Evolutionary conservation across 345 rosid species (phyloP).

Genomic region (Ceriops tagal): DNA sequence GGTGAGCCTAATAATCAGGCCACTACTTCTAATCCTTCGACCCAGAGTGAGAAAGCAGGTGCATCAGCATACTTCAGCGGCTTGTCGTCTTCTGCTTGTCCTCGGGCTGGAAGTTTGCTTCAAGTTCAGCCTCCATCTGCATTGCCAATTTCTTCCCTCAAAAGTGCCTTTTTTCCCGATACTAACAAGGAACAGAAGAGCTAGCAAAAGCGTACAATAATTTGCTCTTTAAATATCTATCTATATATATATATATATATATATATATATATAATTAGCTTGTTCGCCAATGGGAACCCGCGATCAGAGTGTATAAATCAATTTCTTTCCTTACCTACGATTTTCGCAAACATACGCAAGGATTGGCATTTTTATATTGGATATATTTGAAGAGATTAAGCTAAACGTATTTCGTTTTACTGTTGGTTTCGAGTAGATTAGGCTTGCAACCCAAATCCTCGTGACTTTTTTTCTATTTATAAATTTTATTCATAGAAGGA

Average conservation of each 20-base stretch:
- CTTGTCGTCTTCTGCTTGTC: conserved; percentile 38
- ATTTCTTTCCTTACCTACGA: no score
- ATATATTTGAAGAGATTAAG: no score
- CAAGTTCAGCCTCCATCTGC: conserved; percentile 17
- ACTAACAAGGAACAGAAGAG: conserved; percentile 38
- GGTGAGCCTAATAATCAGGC: conserved; percentile 15
- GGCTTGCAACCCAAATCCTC: no score
- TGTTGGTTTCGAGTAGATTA: no score
- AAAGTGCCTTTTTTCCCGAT: conserved; percentile 33
- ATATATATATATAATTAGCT: neutral
- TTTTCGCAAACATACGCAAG: no score
- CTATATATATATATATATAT: no score
- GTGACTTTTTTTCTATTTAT: no score
- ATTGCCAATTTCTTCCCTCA: conserved; percentile 46
- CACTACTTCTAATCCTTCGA: conserved; percentile 23
- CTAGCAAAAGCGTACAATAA: neutral
- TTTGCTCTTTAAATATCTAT: neutral
- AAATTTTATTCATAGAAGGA: no score
- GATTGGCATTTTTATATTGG: no score
- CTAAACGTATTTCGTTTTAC: no score
- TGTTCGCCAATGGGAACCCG: neutral
- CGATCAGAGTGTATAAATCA: neutral
- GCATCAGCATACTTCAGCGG: conserved; percentile 45
- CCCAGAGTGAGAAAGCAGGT: conserved; percentile 38
- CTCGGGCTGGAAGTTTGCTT: conserved; percentile 24